A percentile compares a stretch with the other conserved stretches of the same genome.
Conservation (phyloP, 2,329 filamentous ascomycete species). For the Penicillium sp. region DNA sequence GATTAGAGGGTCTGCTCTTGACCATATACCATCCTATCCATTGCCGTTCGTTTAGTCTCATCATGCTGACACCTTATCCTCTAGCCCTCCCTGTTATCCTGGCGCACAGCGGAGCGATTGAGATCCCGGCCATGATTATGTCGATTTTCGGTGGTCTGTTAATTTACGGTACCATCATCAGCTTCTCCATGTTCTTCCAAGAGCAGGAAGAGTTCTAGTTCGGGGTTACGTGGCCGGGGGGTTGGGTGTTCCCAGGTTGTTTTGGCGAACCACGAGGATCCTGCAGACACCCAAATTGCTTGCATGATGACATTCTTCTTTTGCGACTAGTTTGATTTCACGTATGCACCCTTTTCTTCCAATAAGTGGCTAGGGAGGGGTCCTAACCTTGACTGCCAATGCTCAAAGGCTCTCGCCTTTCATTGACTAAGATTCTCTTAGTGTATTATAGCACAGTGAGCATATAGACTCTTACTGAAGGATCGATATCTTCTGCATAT, state of each 20-base stretch:
- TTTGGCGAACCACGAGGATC: neutral
- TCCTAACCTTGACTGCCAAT: slow-evolving; percentile 11
- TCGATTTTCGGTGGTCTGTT: slow-evolving; percentile 85
- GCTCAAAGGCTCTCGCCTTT: slow-evolving; percentile 12
- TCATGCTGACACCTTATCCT: slow-evolving; percentile 18
- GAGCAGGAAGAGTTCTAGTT: slow-evolving; percentile 92
- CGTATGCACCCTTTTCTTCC: slow-evolving; percentile 23
- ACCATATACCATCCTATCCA: neutral
- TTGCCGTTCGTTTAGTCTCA: neutral
- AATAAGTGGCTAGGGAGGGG: slow-evolving; percentile 15
- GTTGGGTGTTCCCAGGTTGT: slow-evolving; percentile 5
- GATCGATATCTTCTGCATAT: neutral
- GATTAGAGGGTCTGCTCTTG: neutral
- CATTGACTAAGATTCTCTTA: slow-evolving; percentile 18
- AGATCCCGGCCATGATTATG: slow-evolving; percentile 86
- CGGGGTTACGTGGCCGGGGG: too few relatives aligned
- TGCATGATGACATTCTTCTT: slow-evolving; percentile 21
- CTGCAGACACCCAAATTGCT: slow-evolving; percentile 5
- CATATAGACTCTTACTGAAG: too few relatives aligned
- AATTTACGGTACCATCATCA: slow-evolving; percentile 98
- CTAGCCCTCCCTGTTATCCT: slow-evolving; percentile 82
- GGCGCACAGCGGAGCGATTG: slow-evolving; percentile 80
- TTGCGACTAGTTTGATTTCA: slow-evolving; percentile 16
- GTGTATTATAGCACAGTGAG: slow-evolving; percentile 23
- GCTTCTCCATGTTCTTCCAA: slow-evolving; percentile 97